These are phyloP conservation scores for Symbiotaphrina buchneri DNA, from an alignment of 495 filamentous ascomycete species.

Conservation along the genomic window DNA sequence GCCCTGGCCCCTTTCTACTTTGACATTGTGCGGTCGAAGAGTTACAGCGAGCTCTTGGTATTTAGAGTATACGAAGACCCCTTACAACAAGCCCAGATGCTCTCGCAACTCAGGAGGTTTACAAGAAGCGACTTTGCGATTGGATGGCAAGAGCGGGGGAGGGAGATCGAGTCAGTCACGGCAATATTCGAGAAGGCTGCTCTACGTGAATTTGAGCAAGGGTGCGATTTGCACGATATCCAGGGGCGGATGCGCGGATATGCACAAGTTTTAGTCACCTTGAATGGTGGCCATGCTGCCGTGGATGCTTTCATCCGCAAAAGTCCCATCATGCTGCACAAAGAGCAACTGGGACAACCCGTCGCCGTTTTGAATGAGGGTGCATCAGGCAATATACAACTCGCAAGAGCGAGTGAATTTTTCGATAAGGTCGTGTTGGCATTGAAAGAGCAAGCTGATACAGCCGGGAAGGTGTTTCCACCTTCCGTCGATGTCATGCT, in stretches of 20 bases:
- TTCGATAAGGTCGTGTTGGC: conserved; percentile 49
- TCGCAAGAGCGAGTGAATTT: conserved; percentile 62
- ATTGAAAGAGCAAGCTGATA: conserved; percentile 62
- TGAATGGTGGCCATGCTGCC: conserved; percentile 63
- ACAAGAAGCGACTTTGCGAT: conserved; percentile 54
- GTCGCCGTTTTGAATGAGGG: conserved; percentile 25
- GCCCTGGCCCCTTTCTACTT: conserved; percentile 75
- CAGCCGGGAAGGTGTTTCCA: conserved; percentile 77
- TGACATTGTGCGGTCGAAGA: conserved; percentile 48
- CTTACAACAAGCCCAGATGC: conserved; percentile 68
- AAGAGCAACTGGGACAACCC: conserved; percentile 48
- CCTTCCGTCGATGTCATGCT: conserved; percentile 46
- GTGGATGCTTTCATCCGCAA: conserved; percentile 75
- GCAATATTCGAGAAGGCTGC: conserved; percentile 81
- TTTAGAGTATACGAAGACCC: conserved; percentile 77
- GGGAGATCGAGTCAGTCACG: conserved; percentile 48
- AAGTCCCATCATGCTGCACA: conserved; percentile 57
- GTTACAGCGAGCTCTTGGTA: conserved; percentile 59
- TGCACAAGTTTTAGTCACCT: conserved; percentile 55
- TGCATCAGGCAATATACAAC: conserved; percentile 30
- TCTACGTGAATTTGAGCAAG: conserved; percentile 71
- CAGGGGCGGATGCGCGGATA: conserved; percentile 77
- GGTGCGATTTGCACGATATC: conserved; percentile 73
- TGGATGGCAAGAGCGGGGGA: conserved; percentile 46
- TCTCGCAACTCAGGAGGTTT: conserved; percentile 60